Conservation (phyloP, 2,329 filamentous ascomycete genomes). For the Pseudogymnoascus verrucosus region DNA sequence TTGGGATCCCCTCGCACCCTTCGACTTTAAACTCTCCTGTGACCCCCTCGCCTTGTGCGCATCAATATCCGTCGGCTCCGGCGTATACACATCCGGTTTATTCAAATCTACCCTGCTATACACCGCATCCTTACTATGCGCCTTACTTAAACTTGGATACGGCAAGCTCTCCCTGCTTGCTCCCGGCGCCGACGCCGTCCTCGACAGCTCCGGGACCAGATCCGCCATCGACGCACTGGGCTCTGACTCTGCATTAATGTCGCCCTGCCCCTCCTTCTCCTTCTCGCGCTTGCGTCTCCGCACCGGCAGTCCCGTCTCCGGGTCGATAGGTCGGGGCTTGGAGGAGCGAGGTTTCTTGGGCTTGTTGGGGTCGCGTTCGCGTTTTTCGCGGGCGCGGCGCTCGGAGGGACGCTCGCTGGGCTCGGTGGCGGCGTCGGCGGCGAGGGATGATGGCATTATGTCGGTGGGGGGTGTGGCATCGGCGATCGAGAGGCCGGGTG, state of each 20-base stretch:
- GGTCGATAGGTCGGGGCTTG: slow-evolving; percentile 24
- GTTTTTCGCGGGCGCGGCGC: slow-evolving; percentile 24
- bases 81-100: slow-evolving; percentile 44
- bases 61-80: slow-evolving; percentile 64
- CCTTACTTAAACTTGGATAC: slow-evolving; percentile 81
- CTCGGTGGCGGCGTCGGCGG: slow-evolving; percentile 15
- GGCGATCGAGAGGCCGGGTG: background rate
- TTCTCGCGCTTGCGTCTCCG: slow-evolving; percentile 16
- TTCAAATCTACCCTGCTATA: slow-evolving; percentile 37
- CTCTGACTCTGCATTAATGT: slow-evolving; percentile 13
- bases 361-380: slow-evolving; percentile 25
- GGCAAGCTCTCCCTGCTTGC: slow-evolving; percentile 39
- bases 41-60: slow-evolving; percentile 39
- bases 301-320: slow-evolving; percentile 25
- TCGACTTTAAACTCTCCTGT: slow-evolving; percentile 37
- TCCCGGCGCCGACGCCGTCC: slow-evolving; percentile 27
- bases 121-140: slow-evolving; percentile 82
- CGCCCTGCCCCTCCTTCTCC: slow-evolving; percentile 12
- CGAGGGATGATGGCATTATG: background rate
- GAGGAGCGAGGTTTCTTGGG: slow-evolving; percentile 26
- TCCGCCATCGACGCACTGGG: slow-evolving; percentile 34
- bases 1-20: slow-evolving; percentile 27
- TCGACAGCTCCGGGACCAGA: slow-evolving; percentile 39
- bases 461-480: background rate
- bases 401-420: slow-evolving; percentile 23